Base-by-base conservation (phyloP, 164 flowering plant genomes). In the Umbilicus rupestris region DNA sequence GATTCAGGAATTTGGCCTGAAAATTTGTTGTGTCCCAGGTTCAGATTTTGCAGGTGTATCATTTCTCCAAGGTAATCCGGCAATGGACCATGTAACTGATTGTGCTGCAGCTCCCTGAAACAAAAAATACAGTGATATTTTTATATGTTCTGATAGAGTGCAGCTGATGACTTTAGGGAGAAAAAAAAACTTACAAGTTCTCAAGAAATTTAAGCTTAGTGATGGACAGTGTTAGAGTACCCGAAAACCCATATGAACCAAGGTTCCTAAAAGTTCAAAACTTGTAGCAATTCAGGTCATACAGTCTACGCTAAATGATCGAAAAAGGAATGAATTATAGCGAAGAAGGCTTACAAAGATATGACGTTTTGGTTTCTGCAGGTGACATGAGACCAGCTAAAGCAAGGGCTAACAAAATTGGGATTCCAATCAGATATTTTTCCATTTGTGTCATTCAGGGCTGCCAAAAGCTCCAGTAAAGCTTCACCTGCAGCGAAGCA, bases 41-140 rank as follows among this genome's bases (percentile, higher is more conserved):
- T 85, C 70, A 93, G 81, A 75, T 73, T 79, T 70, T 87, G 81
- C 37, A 93, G 72, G n/a, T 77, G 60, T 39, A 47, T 68, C 89
- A 93, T 68, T 64, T 69, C 77, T 58, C 90, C 80, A 55, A 93
- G 77, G 64, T 70, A 88, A 78, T 86, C 95, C 42, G 96, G 97
- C 63, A 93, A 78, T 7, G 59, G 49, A 62, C 98, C 97, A n/a
- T 85, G 81, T 11, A 93, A 74, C 39, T 85, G 71, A 72, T 93
- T 93, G 75, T 88, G 73, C 70, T 90, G 89, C 63, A 90, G 74
- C 41, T 90, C 90, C 87, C 98, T 93, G 87, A 78, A 77, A n/a
- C 31, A 66, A n/a, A n/a, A n/a, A n/a, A n/a, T n/a, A n/a, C n/a
- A n/a, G n/a, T n/a, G n/a, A n/a, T n/a, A n/a, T n/a, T n/a, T n/a